A percentile compares a stretch with the other conserved stretches of the same genome.
phyloP scores from a whole-genome alignment of 495 filamentous ascomycete genomes.

The Xylaria scruposa region DNA sequence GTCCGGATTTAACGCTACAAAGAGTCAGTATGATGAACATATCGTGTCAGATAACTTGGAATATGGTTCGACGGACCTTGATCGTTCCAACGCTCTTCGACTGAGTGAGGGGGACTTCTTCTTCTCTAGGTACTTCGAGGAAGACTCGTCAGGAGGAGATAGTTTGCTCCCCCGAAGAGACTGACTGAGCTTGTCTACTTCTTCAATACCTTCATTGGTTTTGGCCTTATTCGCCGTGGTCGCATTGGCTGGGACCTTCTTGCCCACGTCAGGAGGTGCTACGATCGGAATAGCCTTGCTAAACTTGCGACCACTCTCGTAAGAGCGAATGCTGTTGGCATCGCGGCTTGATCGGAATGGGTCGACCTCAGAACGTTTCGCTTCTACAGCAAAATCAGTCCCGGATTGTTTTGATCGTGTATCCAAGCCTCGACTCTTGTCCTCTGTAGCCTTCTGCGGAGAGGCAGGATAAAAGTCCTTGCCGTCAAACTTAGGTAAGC shows the following conservation, averaged over 20 bases:
- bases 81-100: slow-evolving; percentile 36
- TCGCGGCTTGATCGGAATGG: slow-evolving; percentile 47
- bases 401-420: slow-evolving; percentile 25
- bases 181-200: slow-evolving; percentile 17
- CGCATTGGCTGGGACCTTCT: slow-evolving; percentile 14
- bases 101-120: slow-evolving; percentile 20
- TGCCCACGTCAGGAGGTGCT: slow-evolving; percentile 31
- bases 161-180: background rate
- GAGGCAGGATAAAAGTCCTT: slow-evolving; percentile 64
- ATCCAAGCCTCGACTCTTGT: slow-evolving; percentile 11
- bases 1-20: slow-evolving; percentile 36
- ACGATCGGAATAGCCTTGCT: slow-evolving; percentile 45
- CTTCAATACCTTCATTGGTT: slow-evolving; percentile 7
- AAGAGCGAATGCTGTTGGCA: slow-evolving; percentile 30
- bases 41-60: background rate
- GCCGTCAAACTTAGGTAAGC: slow-evolving; percentile 62
- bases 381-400: slow-evolving; percentile 30
- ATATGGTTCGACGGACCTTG: slow-evolving; percentile 32
- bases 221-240: background rate
- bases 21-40: slow-evolving; percentile 22
- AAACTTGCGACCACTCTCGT: slow-evolving; percentile 32
- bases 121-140: background rate
- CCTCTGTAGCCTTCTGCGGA: slow-evolving; percentile 45
- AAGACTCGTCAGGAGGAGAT: slow-evolving; percentile 3
- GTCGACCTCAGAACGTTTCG: slow-evolving; percentile 38